A percentile compares a stretch with the other conserved stretches of the same genome.
Evolutionary conservation across 345 rosid genomes (phyloP).

Genomic region (Barbarea vulgaris): DNA sequence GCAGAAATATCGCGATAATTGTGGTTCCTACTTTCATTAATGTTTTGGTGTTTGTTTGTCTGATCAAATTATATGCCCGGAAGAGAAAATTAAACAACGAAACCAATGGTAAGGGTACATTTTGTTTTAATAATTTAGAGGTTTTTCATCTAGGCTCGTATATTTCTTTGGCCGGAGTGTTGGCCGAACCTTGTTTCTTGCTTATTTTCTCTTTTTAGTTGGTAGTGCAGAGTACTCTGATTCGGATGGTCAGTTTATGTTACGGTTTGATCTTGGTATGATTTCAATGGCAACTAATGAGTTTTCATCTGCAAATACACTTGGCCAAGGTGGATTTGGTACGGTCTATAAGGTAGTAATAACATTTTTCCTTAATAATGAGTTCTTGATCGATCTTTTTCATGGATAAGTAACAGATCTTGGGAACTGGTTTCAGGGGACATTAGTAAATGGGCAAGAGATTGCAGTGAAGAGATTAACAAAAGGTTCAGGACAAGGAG

Average conservation of each 20-base stretch:
- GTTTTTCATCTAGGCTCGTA: too few species aligned
- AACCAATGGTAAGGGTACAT: not conserved
- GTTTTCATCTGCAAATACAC: slow-evolving; percentile 34
- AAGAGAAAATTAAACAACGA: not conserved
- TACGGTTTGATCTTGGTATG: slow-evolving; percentile 1
- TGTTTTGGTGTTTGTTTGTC: not conserved
- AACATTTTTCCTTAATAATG: not conserved
- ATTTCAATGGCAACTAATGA: not conserved
- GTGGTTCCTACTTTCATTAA: slow-evolving; percentile 15
- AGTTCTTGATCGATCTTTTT: not conserved
- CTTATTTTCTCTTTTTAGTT: not conserved
- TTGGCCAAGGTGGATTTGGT: slow-evolving; percentile 48
- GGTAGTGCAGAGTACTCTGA: not conserved
- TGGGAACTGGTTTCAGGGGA: slow-evolving; percentile 42
- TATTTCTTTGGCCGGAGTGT: too few species aligned
- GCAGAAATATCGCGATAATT: not conserved
- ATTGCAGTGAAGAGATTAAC: slow-evolving; percentile 52
- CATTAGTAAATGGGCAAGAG: slow-evolving; percentile 36
- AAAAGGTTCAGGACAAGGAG: slow-evolving; percentile 47
- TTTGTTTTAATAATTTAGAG: too few species aligned
- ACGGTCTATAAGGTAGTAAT: slow-evolving; percentile 38
- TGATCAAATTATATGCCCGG: not conserved
- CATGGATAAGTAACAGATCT: not conserved
- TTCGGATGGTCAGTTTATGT: not conserved
- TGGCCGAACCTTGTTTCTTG: too few species aligned